Evolutionary conservation across 192 early-diverging fungal species (phyloP), one percentile per base, ranked within the genome.

Genomic region (Rhizophagus clarus): DNA sequence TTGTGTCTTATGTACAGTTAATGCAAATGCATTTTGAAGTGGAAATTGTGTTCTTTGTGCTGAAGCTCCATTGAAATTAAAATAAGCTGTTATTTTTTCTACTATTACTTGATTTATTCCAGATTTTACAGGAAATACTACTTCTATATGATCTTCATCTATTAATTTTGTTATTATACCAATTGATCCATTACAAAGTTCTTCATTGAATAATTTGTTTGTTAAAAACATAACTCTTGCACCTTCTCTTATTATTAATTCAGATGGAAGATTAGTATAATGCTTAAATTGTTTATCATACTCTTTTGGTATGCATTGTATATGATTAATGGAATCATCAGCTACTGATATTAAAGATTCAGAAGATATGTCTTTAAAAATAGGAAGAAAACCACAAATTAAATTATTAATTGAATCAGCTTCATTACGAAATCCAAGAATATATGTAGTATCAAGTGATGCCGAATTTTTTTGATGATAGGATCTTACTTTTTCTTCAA

Each of bases 1-100:
- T 72, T 72, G 71, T n/a, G 31, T n/a, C 49, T 72, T 72, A 51
- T 72, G 71, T 14, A 32, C 71, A n/a, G 71, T 72, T 10, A 72
- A 37, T 11, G 42, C 42, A 51, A 72, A 72, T n/a, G 22, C 22
- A 47, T 72, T 72, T 49, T 72, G 71, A 12, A 72, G 24, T 51
- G 71, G 42, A n/a, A 72, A 72, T 72, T 72, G 71, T 47, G 14
- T 47, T 28, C 42, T 5, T 24, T 34, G 15, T 26, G 42, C 71
- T 12, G 24, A 8, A 20, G 6, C 22, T 11, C 64, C 64, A 24
- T 66, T 66, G 8, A 66, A 3, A 2, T 26, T 12, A 24, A 66
- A 66, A 2, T 66, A 66, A 4, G 64, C 3, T 24, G n/a, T 66
- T 2, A 29, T 66, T 20, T 26, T 26, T 29, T 24, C 1, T 26